Conservation (phyloP, 495 filamentous ascomycete species). For the Clohesyomyces aquaticus region DNA sequence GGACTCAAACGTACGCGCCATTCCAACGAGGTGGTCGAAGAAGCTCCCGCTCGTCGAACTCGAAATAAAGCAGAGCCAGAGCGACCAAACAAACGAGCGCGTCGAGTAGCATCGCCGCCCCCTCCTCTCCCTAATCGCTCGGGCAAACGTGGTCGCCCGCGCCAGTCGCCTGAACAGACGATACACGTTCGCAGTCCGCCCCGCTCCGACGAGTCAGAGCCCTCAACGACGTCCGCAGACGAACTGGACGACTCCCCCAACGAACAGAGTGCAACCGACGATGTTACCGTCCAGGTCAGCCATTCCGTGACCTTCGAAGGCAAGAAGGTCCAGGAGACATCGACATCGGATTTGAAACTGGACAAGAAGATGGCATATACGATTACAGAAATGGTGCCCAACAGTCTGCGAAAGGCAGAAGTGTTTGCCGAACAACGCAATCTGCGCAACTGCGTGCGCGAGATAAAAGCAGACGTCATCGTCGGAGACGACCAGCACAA, state of each 20-base stretch:
- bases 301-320: neutral
- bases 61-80: neutral
- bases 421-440: neutral
- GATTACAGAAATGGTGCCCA: neutral
- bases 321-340: neutral
- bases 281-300: neutral
- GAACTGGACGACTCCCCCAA: neutral
- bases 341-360: neutral
- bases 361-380: neutral
- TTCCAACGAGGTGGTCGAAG: neutral
- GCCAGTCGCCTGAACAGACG: neutral
- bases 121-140: neutral
- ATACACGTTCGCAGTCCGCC: neutral
- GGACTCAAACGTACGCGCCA: neutral
- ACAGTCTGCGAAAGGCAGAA: neutral
- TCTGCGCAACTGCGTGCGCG: neutral
- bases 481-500: neutral
- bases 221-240: neutral
- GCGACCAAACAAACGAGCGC: neutral
- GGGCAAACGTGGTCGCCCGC: neutral
- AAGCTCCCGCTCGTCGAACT: neutral
- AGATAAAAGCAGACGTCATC: neutral
- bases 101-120: neutral
- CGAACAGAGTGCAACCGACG: neutral
- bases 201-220: neutral